A percentile compares a stretch with the other conserved stretches of the same genome.
Conservation (phyloP, 148 eudicot genomes). For the Dysphania ambrosioides region DNA sequence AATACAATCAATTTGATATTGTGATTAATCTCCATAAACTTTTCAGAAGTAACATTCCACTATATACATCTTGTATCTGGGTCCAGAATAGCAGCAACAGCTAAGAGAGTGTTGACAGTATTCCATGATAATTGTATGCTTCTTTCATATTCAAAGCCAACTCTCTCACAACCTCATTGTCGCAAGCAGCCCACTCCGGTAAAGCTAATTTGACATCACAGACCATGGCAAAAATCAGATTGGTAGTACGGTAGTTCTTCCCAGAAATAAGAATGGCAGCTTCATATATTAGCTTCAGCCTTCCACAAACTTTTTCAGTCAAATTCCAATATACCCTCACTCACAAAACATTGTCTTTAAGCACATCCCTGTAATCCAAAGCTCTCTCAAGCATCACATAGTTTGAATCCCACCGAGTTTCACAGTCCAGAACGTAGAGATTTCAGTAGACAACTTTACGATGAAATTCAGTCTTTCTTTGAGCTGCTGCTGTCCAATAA, state of each 20-base stretch:
- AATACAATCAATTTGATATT: background rate
- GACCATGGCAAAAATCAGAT: background rate
- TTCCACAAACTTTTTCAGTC: conserved; percentile 11
- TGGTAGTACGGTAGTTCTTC: conserved; percentile 1
- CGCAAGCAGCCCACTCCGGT: conserved; percentile 1
- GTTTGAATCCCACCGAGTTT: background rate
- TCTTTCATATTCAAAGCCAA: conserved; percentile 4
- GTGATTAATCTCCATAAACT: background rate
- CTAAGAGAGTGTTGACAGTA: background rate
- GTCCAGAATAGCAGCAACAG: background rate
- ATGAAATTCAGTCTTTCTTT: background rate
- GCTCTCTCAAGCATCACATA: conserved; percentile 12
- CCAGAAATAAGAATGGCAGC: background rate
- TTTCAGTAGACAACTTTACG: background rate
- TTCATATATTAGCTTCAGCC: conserved; percentile 12
- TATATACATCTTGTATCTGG: background rate
- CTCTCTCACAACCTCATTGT: background rate
- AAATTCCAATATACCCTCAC: conserved; percentile 11
- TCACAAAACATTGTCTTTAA: conserved; percentile 4
- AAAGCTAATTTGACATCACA: conserved; percentile 20
- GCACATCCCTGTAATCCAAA: conserved; percentile 1
- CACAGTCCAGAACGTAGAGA: background rate
- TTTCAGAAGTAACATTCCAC: background rate
- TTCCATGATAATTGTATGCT: conserved; percentile 10
- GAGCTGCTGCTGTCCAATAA: background rate